Evolutionary conservation across 108 stramenopile genomes (phyloP), one percentile per base, ranked within the genome.

Genomic region (Skeletonema costatum): DNA sequence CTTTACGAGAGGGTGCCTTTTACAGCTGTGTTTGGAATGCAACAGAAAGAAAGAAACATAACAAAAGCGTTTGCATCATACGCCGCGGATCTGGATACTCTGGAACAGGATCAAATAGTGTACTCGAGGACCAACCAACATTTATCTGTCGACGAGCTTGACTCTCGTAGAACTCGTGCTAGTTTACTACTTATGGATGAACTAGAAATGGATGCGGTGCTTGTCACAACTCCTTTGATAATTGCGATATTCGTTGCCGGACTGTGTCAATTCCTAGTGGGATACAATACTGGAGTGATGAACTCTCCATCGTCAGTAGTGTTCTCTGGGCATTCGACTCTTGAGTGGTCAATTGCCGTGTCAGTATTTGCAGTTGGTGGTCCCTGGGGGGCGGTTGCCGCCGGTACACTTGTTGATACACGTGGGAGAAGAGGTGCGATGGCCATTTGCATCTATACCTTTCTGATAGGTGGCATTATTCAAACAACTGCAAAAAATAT

Each of bases 231-330:
- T 56, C 94, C 94, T 1, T 68, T 95, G 48, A 90, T 95, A 17
- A 92, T 91, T 75, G 91, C 93, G 31, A 86, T 95, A 32, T 58
- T 92, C 58, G 73, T 84, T 61, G 80, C 81, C 44, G 82, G 64
- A 12, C 36, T 83, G 71, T 73, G 74, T 36, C 66, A 68, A 73
- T 78, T 83, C 44, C 71, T 69, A 60, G 66, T 88, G 11, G 95
- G 95, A 44, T 91, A 90, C 81, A 91, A 90, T 53, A 90, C 86
- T 29, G 85, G 90, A 32, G 95, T 93, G 38, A 93, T 96, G 90
- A 96, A 96, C 83, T 84, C 95, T 21, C 90, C 92, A 46, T 87
- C 83, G 59, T 82, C 82, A 8, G 88, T 88, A 56, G 92, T 93
- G 13, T 96, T 96, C 64, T 92, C 92, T 29, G 92, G 90, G 2